Percentiles rank a stretch among this genome's conserved stretches.
phyloP scores from a whole-genome alignment of 176 grass and related monocot species.

The Triticum dicoccoides region DNA sequence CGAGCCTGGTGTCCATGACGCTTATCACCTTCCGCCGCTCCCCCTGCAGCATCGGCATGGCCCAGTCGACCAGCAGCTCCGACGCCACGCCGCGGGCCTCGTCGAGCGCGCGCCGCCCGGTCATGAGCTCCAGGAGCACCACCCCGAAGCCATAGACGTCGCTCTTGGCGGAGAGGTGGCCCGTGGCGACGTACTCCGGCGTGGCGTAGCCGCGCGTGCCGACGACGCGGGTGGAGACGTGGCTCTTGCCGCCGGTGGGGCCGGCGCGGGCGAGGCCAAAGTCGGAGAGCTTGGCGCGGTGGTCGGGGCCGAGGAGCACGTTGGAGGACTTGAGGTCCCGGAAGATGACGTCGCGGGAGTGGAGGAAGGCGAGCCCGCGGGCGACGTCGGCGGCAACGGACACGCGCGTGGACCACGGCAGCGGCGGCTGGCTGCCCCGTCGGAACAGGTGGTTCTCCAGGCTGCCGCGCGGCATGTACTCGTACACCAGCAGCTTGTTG shows the following conservation, averaged over 20 bases:
- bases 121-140: constrained; percentile 67
- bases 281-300: too few relatives aligned
- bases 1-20: constrained; percentile 85
- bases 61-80: constrained; percentile 84
- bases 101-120: constrained; percentile 60
- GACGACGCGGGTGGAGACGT: too few relatives aligned
- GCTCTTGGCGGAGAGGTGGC: constrained; percentile 74
- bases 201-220: constrained; percentile 63
- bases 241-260: too few relatives aligned
- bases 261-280: too few relatives aligned
- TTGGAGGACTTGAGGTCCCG: constrained; percentile 92
- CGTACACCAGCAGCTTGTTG: constrained; percentile 87
- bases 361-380: constrained; percentile 39
- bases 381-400: constrained; percentile 61
- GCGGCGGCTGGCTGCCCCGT: constrained; percentile 52
- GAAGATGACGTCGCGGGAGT: constrained; percentile 63
- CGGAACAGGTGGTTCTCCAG: constrained; percentile 96
- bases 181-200: constrained; percentile 72
- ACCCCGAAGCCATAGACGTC: constrained; percentile 89
- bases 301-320: neutral
- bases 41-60: constrained; percentile 42
- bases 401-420: constrained; percentile 58
- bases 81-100: constrained; percentile 16
- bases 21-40: constrained; percentile 55
- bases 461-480: constrained; percentile 84